phyloP scores from a whole-genome alignment of 495 filamentous ascomycete species.

The Podospora anserina region DNA sequence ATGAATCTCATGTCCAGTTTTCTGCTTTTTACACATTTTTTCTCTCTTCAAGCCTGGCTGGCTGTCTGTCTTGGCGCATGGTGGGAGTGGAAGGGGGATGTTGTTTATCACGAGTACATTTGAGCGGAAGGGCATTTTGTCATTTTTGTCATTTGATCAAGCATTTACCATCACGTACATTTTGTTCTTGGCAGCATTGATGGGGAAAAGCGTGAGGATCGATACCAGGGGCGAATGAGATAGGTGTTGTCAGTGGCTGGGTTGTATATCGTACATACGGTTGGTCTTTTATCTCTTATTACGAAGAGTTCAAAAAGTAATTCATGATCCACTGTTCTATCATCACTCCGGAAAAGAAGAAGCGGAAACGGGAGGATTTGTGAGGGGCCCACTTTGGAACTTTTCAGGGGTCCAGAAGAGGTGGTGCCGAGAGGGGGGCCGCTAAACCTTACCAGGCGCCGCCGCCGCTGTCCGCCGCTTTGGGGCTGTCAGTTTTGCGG shows the following conservation, averaged over 20 bases:
- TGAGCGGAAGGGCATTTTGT: background rate
- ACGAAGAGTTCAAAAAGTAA: background rate
- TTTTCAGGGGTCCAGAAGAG: background rate
- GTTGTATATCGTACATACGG: background rate
- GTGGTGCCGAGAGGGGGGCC: background rate
- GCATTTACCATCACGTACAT: background rate
- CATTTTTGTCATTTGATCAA: background rate
- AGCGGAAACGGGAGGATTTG: background rate
- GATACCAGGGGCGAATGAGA: background rate
- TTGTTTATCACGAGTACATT: background rate
- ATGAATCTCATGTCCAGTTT: background rate
- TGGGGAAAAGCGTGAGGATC: background rate
- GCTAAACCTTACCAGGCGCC: constrained; percentile 1
- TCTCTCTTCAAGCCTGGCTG: too few species aligned
- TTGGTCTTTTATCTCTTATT: background rate
- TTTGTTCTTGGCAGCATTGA: background rate
- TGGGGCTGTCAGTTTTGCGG: background rate
- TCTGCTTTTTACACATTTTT: too few species aligned
- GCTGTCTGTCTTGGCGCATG: too few species aligned
- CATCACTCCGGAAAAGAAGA: background rate
- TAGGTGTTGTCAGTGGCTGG: background rate
- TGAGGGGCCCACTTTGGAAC: background rate
- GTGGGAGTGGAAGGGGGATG: too few species aligned
- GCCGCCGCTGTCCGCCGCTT: background rate
- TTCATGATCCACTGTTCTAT: background rate